These are phyloP conservation scores for Aspergillus candidus DNA, from an alignment of 2,329 filamentous ascomycete species.

Conservation along the genomic window DNA sequence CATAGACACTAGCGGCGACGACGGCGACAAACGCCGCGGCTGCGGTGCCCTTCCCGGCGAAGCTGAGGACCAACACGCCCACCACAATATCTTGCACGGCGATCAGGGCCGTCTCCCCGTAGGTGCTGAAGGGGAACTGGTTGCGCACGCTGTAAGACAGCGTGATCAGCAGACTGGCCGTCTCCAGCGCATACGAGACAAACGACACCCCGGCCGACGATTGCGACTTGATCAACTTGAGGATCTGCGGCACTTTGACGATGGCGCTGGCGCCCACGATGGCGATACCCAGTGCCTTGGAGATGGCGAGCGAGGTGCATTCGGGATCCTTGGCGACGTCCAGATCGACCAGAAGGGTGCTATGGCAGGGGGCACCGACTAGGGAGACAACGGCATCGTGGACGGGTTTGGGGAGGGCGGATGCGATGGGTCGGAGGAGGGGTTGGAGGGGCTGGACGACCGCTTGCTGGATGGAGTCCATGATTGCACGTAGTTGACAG, in stretches of 20 bases:
- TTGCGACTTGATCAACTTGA: slow-evolving; percentile 78
- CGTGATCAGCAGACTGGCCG: slow-evolving; percentile 75
- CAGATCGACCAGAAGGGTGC: slow-evolving; percentile 75
- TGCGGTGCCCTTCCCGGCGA: slow-evolving; percentile 60
- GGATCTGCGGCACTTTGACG: slow-evolving; percentile 94
- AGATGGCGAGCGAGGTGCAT: slow-evolving; percentile 84
- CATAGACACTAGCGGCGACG: slow-evolving; percentile 62
- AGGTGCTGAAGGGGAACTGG: slow-evolving; percentile 92
- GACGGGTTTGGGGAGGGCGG: slow-evolving; percentile 67
- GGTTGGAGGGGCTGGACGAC: slow-evolving; percentile 41
- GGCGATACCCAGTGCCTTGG: slow-evolving; percentile 85
- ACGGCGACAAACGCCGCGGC: slow-evolving; percentile 75
- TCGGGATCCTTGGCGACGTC: slow-evolving; percentile 64
- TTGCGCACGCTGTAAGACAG: slow-evolving; percentile 90
- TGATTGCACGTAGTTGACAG: slow-evolving; percentile 12
- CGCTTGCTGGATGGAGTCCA: slow-evolving; percentile 38
- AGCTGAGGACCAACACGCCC: slow-evolving; percentile 77
- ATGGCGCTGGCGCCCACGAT: slow-evolving; percentile 87
- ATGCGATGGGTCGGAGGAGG: slow-evolving; percentile 60
- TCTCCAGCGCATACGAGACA: slow-evolving; percentile 89
- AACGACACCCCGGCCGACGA: slow-evolving; percentile 83
- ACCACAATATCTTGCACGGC: slow-evolving; percentile 89
- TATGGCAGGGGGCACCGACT: slow-evolving; percentile 79
- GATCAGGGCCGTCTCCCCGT: slow-evolving; percentile 89
- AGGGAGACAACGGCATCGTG: slow-evolving; percentile 70